phyloP scores from a whole-genome alignment of 2,329 filamentous ascomycete species.

The Ceratocystis lukuohia region DNA sequence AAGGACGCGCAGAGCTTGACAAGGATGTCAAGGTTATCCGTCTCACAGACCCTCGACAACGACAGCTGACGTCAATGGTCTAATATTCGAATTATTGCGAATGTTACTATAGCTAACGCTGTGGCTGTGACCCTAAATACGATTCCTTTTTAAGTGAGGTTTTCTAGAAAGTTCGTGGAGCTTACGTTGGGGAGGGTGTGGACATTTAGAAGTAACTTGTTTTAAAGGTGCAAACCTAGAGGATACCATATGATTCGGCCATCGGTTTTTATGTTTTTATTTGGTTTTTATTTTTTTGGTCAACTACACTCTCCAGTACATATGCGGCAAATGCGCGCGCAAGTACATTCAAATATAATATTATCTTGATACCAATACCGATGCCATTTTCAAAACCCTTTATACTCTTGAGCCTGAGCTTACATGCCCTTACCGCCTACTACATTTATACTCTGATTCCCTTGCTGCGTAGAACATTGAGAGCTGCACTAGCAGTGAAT shows the following conservation, averaged over 20 bases:
- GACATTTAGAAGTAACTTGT: background rate
- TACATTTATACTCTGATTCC: constrained; percentile 58
- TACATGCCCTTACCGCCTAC: background rate
- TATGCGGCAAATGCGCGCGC: too few relatives aligned
- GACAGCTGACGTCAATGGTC: constrained; percentile 23
- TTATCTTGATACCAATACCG: too few relatives aligned
- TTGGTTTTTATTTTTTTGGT: background rate
- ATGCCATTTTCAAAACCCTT: too few relatives aligned
- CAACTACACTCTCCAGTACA: too few relatives aligned
- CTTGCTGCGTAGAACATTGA: constrained; percentile 81
- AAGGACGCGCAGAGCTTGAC: constrained; percentile 42
- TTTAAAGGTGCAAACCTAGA: background rate
- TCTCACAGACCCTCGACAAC: constrained; percentile 46
- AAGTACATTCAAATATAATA: too few relatives aligned
- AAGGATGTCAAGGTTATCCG: constrained; percentile 68
- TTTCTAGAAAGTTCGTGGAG: background rate
- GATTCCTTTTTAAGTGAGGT: background rate
- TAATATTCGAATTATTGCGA: background rate
- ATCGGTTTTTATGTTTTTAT: background rate
- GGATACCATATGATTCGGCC: background rate
- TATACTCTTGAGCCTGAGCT: too few relatives aligned
- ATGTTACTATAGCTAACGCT: background rate
- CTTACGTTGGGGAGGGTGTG: background rate
- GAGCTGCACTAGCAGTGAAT: constrained; percentile 60
- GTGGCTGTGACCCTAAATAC: background rate